Evolutionary conservation across 2,329 filamentous ascomycete species (phyloP), one percentile per base, ranked within the genome.

Genomic region (Clarireedia homoeocarpa): DNA sequence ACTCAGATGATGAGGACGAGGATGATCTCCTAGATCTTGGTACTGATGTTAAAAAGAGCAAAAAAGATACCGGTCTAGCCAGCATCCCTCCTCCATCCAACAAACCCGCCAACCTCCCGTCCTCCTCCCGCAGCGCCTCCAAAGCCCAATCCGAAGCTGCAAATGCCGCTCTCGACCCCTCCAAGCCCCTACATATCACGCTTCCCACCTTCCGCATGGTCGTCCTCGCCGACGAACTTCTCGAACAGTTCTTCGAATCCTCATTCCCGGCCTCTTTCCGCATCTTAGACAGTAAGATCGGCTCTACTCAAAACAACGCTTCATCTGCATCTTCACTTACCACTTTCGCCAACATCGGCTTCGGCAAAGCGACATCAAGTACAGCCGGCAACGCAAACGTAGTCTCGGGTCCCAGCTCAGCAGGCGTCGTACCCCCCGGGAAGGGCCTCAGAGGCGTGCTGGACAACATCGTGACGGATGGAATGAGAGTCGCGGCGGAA

Each of bases 201-300:
- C 80, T 99, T 1, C 94, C 94, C 1, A 99, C 94, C 0, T 99
- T 99, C 79, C 87, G 94, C 62, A 99, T 99, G 94, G 91, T 99
- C 3, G 89, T 99, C 9, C 82, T 99, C 6, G 94, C 94, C 45
- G 94, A 99, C 67, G 94, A 99, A 71, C 80, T 95, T 0, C 82
- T 99, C 5, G 92, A 99, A 67, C 89, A 95, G 64, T 99, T 99
- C 73, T 99, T 99, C 70, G 94, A 99, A 73, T 89, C 89, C 0
- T 95, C 91, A 42, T 96, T 97, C 73, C 90, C 92, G 0, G 84
- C 88, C 51, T 96, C 91, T 1, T 95, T 99, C 80, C 90, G 89
- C 66, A 84, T 96, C 48, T 85, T 89, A 24, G 88, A 95, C 27
- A 30, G 27, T 74, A 39, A 76, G 72, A 6, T 74, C 71, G 6